A percentile compares a stretch with the other conserved stretches of the same genome.
phyloP scores from a whole-genome alignment of 169 alveolate species.

The Babesia gibsoni region DNA sequence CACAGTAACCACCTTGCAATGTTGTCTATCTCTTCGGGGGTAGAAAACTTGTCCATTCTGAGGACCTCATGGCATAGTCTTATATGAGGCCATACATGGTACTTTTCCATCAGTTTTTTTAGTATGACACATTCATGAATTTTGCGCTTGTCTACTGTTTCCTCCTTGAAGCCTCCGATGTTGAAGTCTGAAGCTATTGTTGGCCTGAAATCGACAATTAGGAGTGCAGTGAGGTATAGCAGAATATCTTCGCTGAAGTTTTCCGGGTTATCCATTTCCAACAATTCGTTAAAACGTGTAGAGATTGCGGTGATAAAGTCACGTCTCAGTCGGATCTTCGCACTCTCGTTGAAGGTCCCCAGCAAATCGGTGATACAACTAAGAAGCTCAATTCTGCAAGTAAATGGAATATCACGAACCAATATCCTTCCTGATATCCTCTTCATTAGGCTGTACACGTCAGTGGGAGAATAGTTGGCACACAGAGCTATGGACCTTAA shows the following conservation, averaged over 20 bases:
- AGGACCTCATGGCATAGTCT: constrained; percentile 13
- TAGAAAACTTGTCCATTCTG: not conserved
- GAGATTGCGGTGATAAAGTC: constrained; percentile 21
- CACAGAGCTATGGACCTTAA: constrained; percentile 5
- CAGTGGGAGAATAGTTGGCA: not conserved
- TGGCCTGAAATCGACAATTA: constrained; percentile 19
- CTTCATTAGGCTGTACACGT: constrained; percentile 2
- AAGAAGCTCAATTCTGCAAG: constrained; percentile 7
- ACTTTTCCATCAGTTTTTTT: not conserved
- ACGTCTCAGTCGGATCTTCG: constrained; percentile 4
- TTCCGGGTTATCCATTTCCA: not conserved
- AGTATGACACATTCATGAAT: constrained; percentile 3
- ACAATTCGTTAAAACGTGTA: not conserved
- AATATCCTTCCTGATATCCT: not conserved
- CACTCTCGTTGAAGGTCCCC: constrained; percentile 6
- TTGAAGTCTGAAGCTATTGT: not conserved
- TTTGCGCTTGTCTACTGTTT: not conserved
- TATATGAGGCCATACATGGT: constrained; percentile 11
- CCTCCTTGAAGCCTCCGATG: not conserved
- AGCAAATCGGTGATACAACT: constrained; percentile 8
- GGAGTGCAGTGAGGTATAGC: not conserved
- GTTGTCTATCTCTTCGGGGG: constrained; percentile 12
- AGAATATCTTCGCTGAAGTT: constrained; percentile 1
- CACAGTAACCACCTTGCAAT: constrained; percentile 14
- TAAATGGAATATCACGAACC: not conserved